phyloP scores from a whole-genome alignment of 257 asterid species.

The Penstemon barbatus region DNA sequence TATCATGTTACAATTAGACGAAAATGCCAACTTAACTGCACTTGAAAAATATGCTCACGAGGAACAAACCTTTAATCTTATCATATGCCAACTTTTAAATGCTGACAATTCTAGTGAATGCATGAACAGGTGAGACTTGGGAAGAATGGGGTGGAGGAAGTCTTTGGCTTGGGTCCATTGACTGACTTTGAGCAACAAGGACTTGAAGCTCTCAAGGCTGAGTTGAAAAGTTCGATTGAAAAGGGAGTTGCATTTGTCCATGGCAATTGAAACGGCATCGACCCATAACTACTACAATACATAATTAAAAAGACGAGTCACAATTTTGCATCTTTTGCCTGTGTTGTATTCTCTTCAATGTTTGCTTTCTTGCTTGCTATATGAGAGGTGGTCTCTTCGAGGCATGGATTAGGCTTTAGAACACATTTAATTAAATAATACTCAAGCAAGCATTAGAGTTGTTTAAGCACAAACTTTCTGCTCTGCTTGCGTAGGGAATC shows the following conservation, averaged over 20 bases:
- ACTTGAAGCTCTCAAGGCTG: conserved; percentile 60
- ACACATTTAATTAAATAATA: conserved; percentile 10
- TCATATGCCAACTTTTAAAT: neutral
- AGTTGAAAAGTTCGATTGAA: conserved; percentile 58
- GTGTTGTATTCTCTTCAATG: neutral
- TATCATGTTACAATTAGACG: no score
- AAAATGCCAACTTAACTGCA: no score
- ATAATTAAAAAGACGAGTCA: neutral
- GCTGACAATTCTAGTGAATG: neutral
- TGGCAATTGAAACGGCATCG: conserved; percentile 28
- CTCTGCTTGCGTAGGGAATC: neutral
- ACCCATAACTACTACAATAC: neutral
- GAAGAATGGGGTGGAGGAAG: conserved; percentile 68
- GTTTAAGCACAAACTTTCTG: neutral
- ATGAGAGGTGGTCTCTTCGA: neutral
- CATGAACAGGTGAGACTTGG: conserved; percentile 60
- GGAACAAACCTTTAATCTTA: neutral
- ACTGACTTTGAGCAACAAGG: conserved; percentile 64
- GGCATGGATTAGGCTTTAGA: neutral
- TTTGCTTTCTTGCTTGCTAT: neutral
- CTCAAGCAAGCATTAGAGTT: neutral
- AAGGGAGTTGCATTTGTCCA: conserved; percentile 60
- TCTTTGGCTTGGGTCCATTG: conserved; percentile 53
- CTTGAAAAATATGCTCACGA: no score
- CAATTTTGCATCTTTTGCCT: conserved; percentile 7